Base-by-base conservation (phyloP, 805 yeast species). In the Starmerella potacharoeniae region DNA sequence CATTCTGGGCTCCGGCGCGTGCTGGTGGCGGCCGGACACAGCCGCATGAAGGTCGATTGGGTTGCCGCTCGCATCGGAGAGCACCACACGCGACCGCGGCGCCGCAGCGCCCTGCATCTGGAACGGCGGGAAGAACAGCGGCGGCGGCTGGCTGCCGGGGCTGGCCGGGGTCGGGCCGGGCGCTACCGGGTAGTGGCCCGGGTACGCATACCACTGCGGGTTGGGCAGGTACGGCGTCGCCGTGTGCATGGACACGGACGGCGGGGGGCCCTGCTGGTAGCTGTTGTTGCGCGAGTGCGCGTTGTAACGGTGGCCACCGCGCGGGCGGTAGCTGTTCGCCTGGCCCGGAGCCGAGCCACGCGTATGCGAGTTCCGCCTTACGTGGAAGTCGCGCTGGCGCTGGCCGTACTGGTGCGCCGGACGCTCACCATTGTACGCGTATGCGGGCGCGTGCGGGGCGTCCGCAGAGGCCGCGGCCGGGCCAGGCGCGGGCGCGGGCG, bases 1-100 rank as follows among this genome's bases (percentile, higher is more conserved):
- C 10, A 11, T 29, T 9, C 46, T 10, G 13, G 14, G 28, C 28
- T 17, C 45, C 29, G 31, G 35, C 9, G 16, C 28, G 17, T 28
- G 49, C 7, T 45, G 37, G 42, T 39, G 49, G 31, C 39, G 37
- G 6, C 37, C 13, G n/a, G 50, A 37, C 14, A 13, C 45, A 4
- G 28, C 5, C 17, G 50, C 30, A 5, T 33, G n/a, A 6, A 57
- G 54, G 39, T 57, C 52, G 49, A 55, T 31, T 31, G 51, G 51
- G 30, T 57, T 46, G 29, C 58, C 58, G n/a, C 29, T 47, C 34
- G 59, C 58, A 39, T 56, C 58, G 22, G 54, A 52, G 35, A 59
- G 30, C n/a, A 43, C 51, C 36, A 58, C 59, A 5, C 46, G 46
- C 17, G 51, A 28, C 33, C 49, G 33, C 6, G 45, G 13, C 35